Base-by-base conservation (phyloP, 495 filamentous ascomycete species). In the Hypomontagnella submonticulosa region DNA sequence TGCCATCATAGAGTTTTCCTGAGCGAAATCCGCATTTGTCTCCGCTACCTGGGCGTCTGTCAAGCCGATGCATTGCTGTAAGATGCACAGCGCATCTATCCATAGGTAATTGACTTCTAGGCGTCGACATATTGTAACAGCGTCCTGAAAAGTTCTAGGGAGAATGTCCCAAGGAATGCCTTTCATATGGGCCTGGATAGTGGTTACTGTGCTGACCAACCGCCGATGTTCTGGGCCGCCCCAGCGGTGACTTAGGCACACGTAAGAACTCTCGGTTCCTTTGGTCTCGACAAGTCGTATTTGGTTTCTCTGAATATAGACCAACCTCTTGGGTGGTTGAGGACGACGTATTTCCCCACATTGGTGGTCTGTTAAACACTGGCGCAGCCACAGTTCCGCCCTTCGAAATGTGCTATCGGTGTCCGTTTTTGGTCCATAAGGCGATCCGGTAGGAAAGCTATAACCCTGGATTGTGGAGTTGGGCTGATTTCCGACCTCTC, bases 31-130 rank as follows among this genome's bases (percentile, higher is more conserved):
- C 61, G 48, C 60, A 20, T 52, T 66, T 15, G 55, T 33, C 6
- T 48, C 18, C n/a, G n/a, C n/a, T n/a, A n/a, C n/a, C n/a, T n/a
- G n/a, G n/a, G 47, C 69, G 19, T 71, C 66, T 38, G 58, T 46
- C 20, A 42, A 15, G 20, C 34, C 34, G 15, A 48, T 36, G 16
- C 10, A 55, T 32, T 55, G 3, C 46, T 74, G 66, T 23, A 72
- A 27, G 12, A 72, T 71, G 49, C 71, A 75, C 23, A 76, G 57
- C 10, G 69, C 48, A 51, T 76, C 75, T 19, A 77, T 76, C 75
- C 75, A 76, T 12, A 77, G 60, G 56, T 69, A 75, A n/a, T 27
- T 38, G 19, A 73, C 36, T 8, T 40, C 49, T 23, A 74, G 38
- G 10, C 32, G 23, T 30, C 55, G 55, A 16, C 63, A 58, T 0